Conservation (phyloP, 768 basidiomycete genomes). For the Erythrobasidium yunnanense region DNA sequence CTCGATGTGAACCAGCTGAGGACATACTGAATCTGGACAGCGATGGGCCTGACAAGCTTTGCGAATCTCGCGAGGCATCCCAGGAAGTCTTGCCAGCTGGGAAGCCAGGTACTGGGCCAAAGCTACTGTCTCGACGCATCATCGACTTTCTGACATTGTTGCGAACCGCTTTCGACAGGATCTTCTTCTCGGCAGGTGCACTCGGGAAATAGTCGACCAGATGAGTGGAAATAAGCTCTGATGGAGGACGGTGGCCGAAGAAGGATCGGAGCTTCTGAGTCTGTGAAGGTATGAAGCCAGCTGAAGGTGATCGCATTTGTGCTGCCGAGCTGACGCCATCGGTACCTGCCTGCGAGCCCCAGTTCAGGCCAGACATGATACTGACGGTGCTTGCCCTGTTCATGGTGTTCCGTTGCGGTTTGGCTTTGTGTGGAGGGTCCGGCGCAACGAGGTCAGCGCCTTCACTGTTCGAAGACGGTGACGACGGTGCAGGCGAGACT, state of each 20-base stretch:
- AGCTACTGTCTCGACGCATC: slow-evolving; percentile 20
- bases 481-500: slow-evolving; percentile 35
- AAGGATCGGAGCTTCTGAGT: slow-evolving; percentile 69
- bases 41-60: not conserved
- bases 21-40: slow-evolving; percentile 32
- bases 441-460: slow-evolving; percentile 34
- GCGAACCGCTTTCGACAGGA: slow-evolving; percentile 72
- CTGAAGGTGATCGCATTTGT: slow-evolving; percentile 38
- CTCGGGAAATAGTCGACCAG: slow-evolving; percentile 89
- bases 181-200: slow-evolving; percentile 66
- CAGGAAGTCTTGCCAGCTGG: slow-evolving; percentile 31
- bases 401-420: slow-evolving; percentile 47
- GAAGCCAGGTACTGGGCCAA: not conserved
- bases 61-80: slow-evolving; percentile 28
- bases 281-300: slow-evolving; percentile 28
- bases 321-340: not conserved
- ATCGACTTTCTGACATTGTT: slow-evolving; percentile 60
- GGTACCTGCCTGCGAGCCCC: not conserved
- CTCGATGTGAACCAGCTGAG: slow-evolving; percentile 33
- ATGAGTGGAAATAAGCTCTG: slow-evolving; percentile 90
- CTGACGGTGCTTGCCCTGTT: slow-evolving; percentile 92
- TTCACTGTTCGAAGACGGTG: slow-evolving; percentile 38
- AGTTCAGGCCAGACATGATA: slow-evolving; percentile 79
- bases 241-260: slow-evolving; percentile 94
- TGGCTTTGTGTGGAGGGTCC: slow-evolving; percentile 16